Evolutionary conservation across 2,329 filamentous ascomycete genomes (phyloP), one percentile per base, ranked within the genome.

Genomic region (Venturia carpophila): DNA sequence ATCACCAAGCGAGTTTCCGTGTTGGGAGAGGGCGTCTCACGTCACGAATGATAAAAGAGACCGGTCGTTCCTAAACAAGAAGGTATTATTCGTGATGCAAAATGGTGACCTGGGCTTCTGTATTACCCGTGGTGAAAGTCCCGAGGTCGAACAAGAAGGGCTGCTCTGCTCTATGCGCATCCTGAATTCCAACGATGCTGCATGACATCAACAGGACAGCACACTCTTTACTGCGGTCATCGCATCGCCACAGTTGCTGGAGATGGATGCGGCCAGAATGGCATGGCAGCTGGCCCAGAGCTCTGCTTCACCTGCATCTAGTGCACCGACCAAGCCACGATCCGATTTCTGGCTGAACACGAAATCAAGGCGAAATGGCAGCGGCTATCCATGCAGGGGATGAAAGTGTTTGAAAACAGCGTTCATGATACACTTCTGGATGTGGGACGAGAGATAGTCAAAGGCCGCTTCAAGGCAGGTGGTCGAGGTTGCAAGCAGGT

Each of bases 401-500:
- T 34, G 4, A n/a, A 58, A n/a, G 6, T 58, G 52, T 27, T 58
- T 13, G 27, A 19, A 5, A 58, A 58, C 17, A 58, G 27, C 19
- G 30, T 58, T 37, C 27, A 37, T 19, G 17, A 58, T 5, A 58
- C 30, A 37, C 52, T 58, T 15, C 30, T 34, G 10, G 30, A 58
- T 37, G 19, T 37, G 27, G 52, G 52, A 5, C 27, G 11, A 21
- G 17, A 58, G 5, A 58, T 58, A 34, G 27, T 58, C 15, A 19
- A 15, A 15, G 30, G 27, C 6, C 52, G 30, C 19, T 37, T 37
- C 15, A 39, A 58, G 19, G 30, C 52, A 9, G 10, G 27, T 19
- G 52, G 52, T 37, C 27, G 52, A 58, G 27, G 52, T n/a, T 58
- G 52, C 19, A 21, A 58, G 52, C 52, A 37, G 52, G 27, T 58